Evolutionary conservation across 73 alveolate species (phyloP).

Genomic region (Tetrahymena elliotti): DNA sequence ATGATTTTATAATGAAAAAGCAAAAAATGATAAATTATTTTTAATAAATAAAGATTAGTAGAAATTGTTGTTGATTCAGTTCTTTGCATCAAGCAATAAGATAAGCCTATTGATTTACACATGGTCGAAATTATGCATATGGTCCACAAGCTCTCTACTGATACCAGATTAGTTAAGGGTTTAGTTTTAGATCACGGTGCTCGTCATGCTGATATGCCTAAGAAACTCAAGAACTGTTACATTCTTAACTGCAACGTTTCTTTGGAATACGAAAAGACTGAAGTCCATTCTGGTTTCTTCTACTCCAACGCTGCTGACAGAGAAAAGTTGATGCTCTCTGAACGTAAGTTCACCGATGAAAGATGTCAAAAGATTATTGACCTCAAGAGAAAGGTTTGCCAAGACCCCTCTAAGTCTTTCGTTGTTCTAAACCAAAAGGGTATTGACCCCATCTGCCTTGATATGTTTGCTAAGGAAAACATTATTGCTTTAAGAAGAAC

Average conservation of each 20-base stretch:
- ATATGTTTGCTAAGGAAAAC: slow-evolving; percentile 97
- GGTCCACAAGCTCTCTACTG: slow-evolving; percentile 97
- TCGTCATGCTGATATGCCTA: slow-evolving; percentile 95
- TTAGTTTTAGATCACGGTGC: slow-evolving; percentile 99
- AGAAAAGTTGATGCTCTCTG: slow-evolving; percentile 96
- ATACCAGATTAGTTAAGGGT: slow-evolving; percentile 96
- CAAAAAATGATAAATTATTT: not conserved
- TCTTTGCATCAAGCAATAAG: slow-evolving; percentile 65
- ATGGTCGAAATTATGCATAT: slow-evolving; percentile 99
- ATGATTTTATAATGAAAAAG: not conserved
- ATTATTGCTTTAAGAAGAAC: slow-evolving; percentile 99
- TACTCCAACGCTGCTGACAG: slow-evolving; percentile 98
- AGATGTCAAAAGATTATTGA: slow-evolving; percentile 94
- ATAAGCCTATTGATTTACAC: slow-evolving; percentile 65
- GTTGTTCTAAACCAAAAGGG: slow-evolving; percentile 99
- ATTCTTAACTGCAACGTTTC: slow-evolving; percentile 96
- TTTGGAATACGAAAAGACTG: slow-evolving; percentile 99
- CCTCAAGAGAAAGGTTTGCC: slow-evolving; percentile 92
- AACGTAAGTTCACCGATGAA: slow-evolving; percentile 95
- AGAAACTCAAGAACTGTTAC: slow-evolving; percentile 81
- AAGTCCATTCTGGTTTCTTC: slow-evolving; percentile 98
- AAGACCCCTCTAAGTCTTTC: slow-evolving; percentile 86
- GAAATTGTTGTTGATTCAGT: slow-evolving; percentile 90
- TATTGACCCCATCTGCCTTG: slow-evolving; percentile 99
- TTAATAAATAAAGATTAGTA: slow-evolving; percentile 21